Evolutionary conservation across 371 early-diverging fungal genomes (phyloP), one percentile per base, ranked within the genome.

Genomic region (Coemansia sp.): DNA sequence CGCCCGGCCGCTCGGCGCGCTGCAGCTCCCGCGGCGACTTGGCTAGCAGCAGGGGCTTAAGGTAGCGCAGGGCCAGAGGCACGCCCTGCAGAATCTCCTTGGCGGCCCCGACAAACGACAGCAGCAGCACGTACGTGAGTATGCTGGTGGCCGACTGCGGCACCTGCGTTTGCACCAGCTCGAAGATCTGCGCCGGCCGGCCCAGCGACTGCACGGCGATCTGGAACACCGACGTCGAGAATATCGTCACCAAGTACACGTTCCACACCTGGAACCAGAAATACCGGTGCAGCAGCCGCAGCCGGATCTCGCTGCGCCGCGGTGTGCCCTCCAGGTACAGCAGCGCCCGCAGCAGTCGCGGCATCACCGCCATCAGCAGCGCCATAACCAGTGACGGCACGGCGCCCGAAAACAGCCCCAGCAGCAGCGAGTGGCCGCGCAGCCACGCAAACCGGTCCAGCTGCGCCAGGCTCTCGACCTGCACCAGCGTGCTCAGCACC

Each of bases 261-360:
- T 92, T 90, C 70, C 92, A 77, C 50, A 92, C 84, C 77, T 88
- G 81, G 75, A 93, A 93, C 64, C 87, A 83, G 69, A 85, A 93
- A 72, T 87, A 90, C 49, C 88, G 88, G 65, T 82, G 79, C 55
- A 86, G 60, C 39, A 86, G 62, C 4, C 81, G 80, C 33, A 86
- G 67, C 56, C 88, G 82, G 24, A 91, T 84, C 52, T 80, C 78
- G 37, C 86, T 83, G 43, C 77, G 59, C 44, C 83, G 81, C 31
- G 83, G 81, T 42, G 84, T 86, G 47, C 91, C 92, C 67, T 91
- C 92, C 11, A 83, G 75, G 4, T 56, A 80, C 12, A 90, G 79
- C 62, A 91, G 68, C 12, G 83, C 75, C 55, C 82, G 78, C 60
- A 94, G 81, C 48, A 91, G 61, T 14, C 81, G 56, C 12, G 93